phyloP scores from a whole-genome alignment of 1,284 basidiomycete species.

The Ceratobasidium sp. region DNA sequence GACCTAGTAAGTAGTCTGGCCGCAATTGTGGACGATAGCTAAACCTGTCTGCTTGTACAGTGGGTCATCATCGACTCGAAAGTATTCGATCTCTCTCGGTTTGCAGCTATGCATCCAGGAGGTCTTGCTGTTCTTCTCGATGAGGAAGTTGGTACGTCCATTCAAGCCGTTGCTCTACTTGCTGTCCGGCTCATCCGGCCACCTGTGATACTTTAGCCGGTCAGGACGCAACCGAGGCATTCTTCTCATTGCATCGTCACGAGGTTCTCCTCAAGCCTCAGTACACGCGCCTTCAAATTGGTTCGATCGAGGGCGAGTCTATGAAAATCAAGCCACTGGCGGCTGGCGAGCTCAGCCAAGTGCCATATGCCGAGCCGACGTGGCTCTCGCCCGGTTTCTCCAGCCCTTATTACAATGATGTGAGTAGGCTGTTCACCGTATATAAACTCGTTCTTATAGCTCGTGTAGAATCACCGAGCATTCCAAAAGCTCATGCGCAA shows the following conservation, averaged over 20 bases:
- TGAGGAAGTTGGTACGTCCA: conserved; percentile 73
- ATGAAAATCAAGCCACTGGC: conserved; percentile 66
- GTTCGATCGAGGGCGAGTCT: conserved; percentile 75
- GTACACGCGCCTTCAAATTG: conserved; percentile 78
- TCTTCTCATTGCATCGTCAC: conserved; percentile 84
- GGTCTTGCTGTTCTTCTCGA: conserved; percentile 81
- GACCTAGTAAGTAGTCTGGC: conserved; percentile 49
- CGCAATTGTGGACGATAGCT: neutral
- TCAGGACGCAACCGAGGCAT: conserved; percentile 86
- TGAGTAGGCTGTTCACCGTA: conserved; percentile 52
- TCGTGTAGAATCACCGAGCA: conserved; percentile 60
- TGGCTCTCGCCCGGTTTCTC: conserved; percentile 84
- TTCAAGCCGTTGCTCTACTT: neutral
- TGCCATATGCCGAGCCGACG: conserved; percentile 87
- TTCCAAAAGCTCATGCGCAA: conserved; percentile 65
- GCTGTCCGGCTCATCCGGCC: conserved; percentile 5
- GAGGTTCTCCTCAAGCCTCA: conserved; percentile 82
- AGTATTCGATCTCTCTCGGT: conserved; percentile 85
- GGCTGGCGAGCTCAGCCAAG: conserved; percentile 72
- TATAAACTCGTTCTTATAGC: neutral
- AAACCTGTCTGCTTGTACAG: conserved; percentile 57
- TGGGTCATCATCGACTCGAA: conserved; percentile 88
- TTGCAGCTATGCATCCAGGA: conserved; percentile 85
- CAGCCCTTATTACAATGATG: conserved; percentile 88
- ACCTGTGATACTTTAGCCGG: conserved; percentile 65